Conservation (phyloP, 2,329 filamentous ascomycete genomes). For the Cladophialophora psammophila region DNA sequence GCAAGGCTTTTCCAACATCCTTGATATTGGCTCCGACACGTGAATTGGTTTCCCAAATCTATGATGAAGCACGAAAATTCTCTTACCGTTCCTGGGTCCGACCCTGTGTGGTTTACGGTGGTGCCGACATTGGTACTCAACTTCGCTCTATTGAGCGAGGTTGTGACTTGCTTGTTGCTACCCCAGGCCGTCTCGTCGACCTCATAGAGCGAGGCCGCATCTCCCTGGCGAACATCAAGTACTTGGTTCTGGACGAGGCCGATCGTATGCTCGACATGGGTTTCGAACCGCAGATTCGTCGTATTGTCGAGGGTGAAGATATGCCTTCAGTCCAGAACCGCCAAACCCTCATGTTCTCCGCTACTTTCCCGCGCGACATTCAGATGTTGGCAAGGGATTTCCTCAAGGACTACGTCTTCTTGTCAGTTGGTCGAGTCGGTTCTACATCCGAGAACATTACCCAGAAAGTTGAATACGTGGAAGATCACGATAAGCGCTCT, state of each 20-base stretch:
- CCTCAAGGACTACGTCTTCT: slow-evolving; percentile 98
- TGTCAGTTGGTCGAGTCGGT: slow-evolving; percentile 97
- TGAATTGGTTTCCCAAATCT: slow-evolving; percentile 98
- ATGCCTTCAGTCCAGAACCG: slow-evolving; percentile 85
- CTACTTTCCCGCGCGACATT: slow-evolving; percentile 98
- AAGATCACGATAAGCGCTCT: slow-evolving; percentile 96
- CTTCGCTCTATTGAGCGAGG: slow-evolving; percentile 97
- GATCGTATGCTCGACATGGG: slow-evolving; percentile 99
- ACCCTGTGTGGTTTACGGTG: slow-evolving; percentile 97
- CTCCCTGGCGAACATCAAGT: slow-evolving; percentile 98
- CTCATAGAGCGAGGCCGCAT: slow-evolving; percentile 98
- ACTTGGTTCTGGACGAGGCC: slow-evolving; percentile 97
- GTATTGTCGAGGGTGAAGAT: slow-evolving; percentile 97
- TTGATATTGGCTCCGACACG: slow-evolving; percentile 95
- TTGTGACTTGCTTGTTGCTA: slow-evolving; percentile 95
- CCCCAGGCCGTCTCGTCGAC: slow-evolving; percentile 95
- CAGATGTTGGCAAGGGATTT: slow-evolving; percentile 99
- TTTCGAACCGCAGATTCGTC: slow-evolving; percentile 99
- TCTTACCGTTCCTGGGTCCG: slow-evolving; percentile 98
- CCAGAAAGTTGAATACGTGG: slow-evolving; percentile 97
- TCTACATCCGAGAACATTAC: slow-evolving; percentile 99
- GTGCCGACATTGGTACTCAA: slow-evolving; percentile 97
- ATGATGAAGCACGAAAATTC: slow-evolving; percentile 96
- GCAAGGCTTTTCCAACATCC: slow-evolving; percentile 97
- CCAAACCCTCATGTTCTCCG: slow-evolving; percentile 99